Percentiles rank a stretch among this genome's conserved stretches.
Evolutionary conservation across 768 basidiomycete genomes (phyloP).

Genomic region (Rhizopogon vinicolor): DNA sequence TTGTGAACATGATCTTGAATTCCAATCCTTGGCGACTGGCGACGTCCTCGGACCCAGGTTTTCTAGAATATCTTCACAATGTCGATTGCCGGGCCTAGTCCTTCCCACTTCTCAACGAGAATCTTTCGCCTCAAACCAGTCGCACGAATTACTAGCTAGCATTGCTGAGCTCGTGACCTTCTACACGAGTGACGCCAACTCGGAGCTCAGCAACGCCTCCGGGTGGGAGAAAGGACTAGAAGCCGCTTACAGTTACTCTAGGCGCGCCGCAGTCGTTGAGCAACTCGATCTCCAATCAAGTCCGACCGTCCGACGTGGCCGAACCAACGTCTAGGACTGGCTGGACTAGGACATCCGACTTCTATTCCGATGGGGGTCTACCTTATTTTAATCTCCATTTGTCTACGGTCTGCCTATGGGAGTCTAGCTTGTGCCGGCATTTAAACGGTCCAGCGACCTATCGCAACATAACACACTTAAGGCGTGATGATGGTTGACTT

Average conservation of each 20-base stretch:
- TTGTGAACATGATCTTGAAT: slow-evolving; percentile 78
- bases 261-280: too few species aligned
- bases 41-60: slow-evolving; percentile 60
- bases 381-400: too few species aligned
- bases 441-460: neutral
- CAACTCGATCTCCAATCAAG: too few species aligned
- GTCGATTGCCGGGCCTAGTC: slow-evolving; percentile 48
- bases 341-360: neutral
- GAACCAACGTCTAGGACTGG: too few species aligned
- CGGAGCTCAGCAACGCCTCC: slow-evolving; percentile 31
- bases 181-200: slow-evolving; percentile 43
- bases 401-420: too few species aligned
- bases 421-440: neutral
- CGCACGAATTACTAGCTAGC: slow-evolving; percentile 42
- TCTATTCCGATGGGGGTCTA: neutral
- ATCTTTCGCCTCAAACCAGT: slow-evolving; percentile 68
- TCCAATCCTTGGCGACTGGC: slow-evolving; percentile 73
- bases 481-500: neutral
- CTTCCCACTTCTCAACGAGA: slow-evolving; percentile 74
- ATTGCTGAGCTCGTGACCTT: slow-evolving; percentile 61
- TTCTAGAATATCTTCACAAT: slow-evolving; percentile 57
- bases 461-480: neutral
- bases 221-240: slow-evolving; percentile 9
- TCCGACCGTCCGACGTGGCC: too few species aligned
- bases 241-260: neutral